These are phyloP conservation scores for Neofusicoccum umdonicola DNA, from an alignment of 2,329 filamentous ascomycete species.

Conservation along the genomic window DNA sequence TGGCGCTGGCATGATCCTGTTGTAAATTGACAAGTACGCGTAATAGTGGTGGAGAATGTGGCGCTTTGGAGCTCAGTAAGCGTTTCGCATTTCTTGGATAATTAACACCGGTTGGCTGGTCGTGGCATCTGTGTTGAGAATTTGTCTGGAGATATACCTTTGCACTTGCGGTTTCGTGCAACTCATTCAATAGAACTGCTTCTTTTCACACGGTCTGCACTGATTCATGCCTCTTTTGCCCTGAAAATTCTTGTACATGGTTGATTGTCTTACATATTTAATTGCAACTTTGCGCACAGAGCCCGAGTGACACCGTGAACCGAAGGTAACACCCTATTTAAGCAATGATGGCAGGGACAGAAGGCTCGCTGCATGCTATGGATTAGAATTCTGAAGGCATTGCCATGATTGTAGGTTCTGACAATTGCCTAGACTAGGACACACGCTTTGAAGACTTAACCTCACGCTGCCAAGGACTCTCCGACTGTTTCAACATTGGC, in stretches of 20 bases:
- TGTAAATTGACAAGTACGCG: slow-evolving; percentile 38
- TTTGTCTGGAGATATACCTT: slow-evolving; percentile 16
- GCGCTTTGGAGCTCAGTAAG: not conserved
- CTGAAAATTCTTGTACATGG: slow-evolving; percentile 1
- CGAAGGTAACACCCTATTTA: too few species aligned
- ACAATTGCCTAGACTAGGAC: too few species aligned
- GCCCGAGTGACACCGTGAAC: too few species aligned
- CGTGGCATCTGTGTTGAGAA: not conserved
- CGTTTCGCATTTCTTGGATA: slow-evolving; percentile 5
- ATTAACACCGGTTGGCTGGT: not conserved
- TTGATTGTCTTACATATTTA: not conserved
- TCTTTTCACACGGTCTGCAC: slow-evolving; percentile 7
- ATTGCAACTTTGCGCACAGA: not conserved
- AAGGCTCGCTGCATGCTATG: too few species aligned
- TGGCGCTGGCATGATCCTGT: slow-evolving; percentile 54
- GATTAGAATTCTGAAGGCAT: too few species aligned
- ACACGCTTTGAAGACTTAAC: not conserved
- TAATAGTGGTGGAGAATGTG: slow-evolving; percentile 1
- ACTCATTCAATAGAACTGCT: slow-evolving; percentile 5
- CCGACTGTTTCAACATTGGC: not conserved
- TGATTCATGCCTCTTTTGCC: not conserved
- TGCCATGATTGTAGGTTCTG: too few species aligned
- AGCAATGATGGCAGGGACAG: too few species aligned
- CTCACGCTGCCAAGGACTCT: not conserved
- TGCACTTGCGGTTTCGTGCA: slow-evolving; percentile 6